Percentiles rank a stretch among this genome's conserved stretches.
These are phyloP conservation scores for Colletotrichum tabaci DNA, from an alignment of 2,329 filamentous ascomycete species.

Conservation along the genomic window DNA sequence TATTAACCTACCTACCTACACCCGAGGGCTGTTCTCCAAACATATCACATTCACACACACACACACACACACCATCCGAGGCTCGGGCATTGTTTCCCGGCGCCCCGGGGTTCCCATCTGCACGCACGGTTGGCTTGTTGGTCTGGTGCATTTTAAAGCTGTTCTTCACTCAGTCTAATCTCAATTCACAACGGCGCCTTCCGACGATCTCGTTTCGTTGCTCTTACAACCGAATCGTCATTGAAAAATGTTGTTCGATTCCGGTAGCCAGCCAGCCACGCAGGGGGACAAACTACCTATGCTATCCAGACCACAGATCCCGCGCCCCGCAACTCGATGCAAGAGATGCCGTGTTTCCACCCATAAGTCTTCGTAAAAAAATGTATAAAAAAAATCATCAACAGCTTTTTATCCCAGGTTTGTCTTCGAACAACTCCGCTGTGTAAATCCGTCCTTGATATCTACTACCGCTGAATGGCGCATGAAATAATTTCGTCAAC, in stretches of 20 bases:
- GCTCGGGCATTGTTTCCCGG: not conserved
- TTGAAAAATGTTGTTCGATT: not conserved
- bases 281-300: not conserved
- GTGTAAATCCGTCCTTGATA: slow-evolving; percentile 13
- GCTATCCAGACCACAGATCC: not conserved
- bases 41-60: not conserved
- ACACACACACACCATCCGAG: not conserved
- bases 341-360: slow-evolving; percentile 1
- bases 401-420: slow-evolving; percentile 14
- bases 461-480: slow-evolving; percentile 16
- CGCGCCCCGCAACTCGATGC: too few relatives aligned
- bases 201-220: too few relatives aligned
- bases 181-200: not conserved
- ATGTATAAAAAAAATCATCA: not conserved
- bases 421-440: slow-evolving; percentile 15
- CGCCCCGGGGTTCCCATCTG: not conserved
- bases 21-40: not conserved
- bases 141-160: not conserved
- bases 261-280: not conserved
- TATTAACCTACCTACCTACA: not conserved
- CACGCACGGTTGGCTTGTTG: not conserved
- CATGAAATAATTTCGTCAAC: not conserved
- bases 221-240: too few relatives aligned
- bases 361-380: slow-evolving; percentile 4
- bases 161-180: not conserved